Evolutionary conservation across 768 basidiomycete species (phyloP).

Genomic region (Auricularia heimuer): DNA sequence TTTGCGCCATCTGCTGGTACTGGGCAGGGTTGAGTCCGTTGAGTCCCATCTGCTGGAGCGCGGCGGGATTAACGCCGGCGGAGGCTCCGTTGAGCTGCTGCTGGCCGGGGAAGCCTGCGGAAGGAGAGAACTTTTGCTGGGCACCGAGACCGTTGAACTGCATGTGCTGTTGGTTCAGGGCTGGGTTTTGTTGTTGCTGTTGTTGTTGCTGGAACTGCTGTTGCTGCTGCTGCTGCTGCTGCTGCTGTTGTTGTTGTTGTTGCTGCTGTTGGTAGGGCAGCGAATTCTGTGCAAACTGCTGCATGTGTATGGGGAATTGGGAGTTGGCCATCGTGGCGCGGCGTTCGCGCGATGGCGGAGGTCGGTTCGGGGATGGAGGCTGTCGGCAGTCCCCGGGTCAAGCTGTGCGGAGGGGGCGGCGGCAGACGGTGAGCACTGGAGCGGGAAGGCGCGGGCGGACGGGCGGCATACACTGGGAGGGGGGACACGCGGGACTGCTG

Average conservation of each 20-base stretch:
- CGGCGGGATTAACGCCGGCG: slow-evolving; percentile 1
- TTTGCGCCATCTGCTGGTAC: background rate
- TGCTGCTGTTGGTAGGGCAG: slow-evolving; percentile 9
- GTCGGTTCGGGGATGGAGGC: background rate
- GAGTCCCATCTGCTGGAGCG: background rate
- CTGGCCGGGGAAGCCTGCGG: background rate
- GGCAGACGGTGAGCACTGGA: background rate
- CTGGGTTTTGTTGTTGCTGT: background rate
- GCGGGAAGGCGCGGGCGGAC: background rate
- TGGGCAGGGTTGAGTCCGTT: background rate
- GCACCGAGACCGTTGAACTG: background rate
- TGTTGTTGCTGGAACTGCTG: background rate
- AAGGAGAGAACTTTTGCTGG: background rate
- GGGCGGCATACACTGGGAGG: background rate
- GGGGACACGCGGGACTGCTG: background rate
- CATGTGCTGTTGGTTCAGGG: slow-evolving; percentile 9
- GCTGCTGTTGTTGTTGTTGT: slow-evolving; percentile 8
- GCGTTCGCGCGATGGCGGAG: background rate
- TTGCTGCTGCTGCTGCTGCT: slow-evolving; percentile 10
- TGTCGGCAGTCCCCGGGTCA: background rate
- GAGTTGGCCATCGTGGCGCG: background rate
- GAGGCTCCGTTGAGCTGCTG: slow-evolving; percentile 6
- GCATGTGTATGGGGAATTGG: slow-evolving; percentile 6
- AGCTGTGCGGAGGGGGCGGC: background rate
- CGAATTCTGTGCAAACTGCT: background rate